Evolutionary conservation across 345 rosid species (phyloP).

Genomic region (Nasturtium officinale): DNA sequence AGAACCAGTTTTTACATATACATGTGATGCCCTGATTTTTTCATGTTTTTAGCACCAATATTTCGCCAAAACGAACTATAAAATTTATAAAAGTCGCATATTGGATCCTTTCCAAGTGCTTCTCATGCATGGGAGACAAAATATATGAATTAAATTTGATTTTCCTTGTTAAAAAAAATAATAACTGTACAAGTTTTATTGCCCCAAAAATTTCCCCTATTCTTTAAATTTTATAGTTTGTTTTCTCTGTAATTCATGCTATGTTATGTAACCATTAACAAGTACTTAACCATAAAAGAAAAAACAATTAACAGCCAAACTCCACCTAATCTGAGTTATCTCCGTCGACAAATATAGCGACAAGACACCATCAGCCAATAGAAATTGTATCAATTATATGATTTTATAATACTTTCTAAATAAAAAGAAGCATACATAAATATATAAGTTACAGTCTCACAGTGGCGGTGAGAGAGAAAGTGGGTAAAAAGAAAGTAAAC

Average conservation of each 20-base stretch:
- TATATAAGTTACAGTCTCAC: slow-evolving; percentile 28
- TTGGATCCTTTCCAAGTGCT: not conserved
- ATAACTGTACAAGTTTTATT: not conserved
- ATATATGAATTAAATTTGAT: not conserved
- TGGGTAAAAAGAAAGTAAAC: not conserved
- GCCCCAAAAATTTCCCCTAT: not conserved
- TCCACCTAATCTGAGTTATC: slow-evolving; percentile 23
- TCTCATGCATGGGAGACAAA: not conserved
- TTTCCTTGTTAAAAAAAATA: not conserved
- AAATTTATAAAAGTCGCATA: not conserved
- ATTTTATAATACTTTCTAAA: slow-evolving; percentile 20
- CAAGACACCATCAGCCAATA: slow-evolving; percentile 13
- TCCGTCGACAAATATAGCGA: slow-evolving; percentile 16
- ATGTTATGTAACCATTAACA: not conserved
- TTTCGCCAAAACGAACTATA: not conserved
- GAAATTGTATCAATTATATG: slow-evolving; percentile 23
- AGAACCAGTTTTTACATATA: not conserved
- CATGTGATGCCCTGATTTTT: not conserved
- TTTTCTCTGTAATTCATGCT: not conserved
- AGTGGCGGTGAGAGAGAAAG: slow-evolving; percentile 27
- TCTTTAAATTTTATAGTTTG: not conserved
- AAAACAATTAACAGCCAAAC: slow-evolving; percentile 4
- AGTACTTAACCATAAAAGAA: no score
- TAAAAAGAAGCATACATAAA: slow-evolving; percentile 34
- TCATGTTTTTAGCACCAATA: not conserved